phyloP scores from a whole-genome alignment of 768 basidiomycete genomes.

The Tubosaeta sp. region DNA sequence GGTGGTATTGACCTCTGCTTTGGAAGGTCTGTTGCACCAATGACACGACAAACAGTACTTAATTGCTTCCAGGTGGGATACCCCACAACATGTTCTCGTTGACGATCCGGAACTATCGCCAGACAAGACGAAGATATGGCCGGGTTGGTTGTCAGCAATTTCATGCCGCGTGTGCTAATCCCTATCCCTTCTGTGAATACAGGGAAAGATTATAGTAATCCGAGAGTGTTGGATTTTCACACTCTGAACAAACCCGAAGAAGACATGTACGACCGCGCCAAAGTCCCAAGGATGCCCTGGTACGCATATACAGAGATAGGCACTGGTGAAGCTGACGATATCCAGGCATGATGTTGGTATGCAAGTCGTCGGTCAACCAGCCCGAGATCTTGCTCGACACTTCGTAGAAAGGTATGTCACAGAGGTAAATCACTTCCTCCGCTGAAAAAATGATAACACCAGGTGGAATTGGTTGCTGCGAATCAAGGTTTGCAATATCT shows the following conservation, averaged over 20 bases:
- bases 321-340: not conserved
- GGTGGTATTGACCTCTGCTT: slow-evolving; percentile 95
- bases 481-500: slow-evolving; percentile 65
- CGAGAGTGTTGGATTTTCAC: slow-evolving; percentile 81
- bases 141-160: slow-evolving; percentile 44
- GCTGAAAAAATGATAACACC: slow-evolving; percentile 4
- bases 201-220: slow-evolving; percentile 97
- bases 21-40: slow-evolving; percentile 50
- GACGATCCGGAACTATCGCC: slow-evolving; percentile 72
- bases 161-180: not conserved
- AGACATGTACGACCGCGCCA: slow-evolving; percentile 91
- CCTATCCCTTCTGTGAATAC: slow-evolving; percentile 2
- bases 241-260: slow-evolving; percentile 85
- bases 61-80: slow-evolving; percentile 73
- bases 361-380: slow-evolving; percentile 95
- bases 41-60: not conserved
- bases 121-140: slow-evolving; percentile 77
- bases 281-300: slow-evolving; percentile 96
- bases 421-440: not conserved
- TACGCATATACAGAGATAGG: slow-evolving; percentile 31
- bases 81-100: slow-evolving; percentile 84
- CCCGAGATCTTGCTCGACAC: slow-evolving; percentile 89
- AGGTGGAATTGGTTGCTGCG: slow-evolving; percentile 95
- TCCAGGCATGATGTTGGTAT: slow-evolving; percentile 92
- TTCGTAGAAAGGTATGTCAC: slow-evolving; percentile 77